Percentiles rank a stretch among this genome's conserved stretches.
Conservation (phyloP, 805 yeast genomes). For the Teunomyces aglyptinius region DNA sequence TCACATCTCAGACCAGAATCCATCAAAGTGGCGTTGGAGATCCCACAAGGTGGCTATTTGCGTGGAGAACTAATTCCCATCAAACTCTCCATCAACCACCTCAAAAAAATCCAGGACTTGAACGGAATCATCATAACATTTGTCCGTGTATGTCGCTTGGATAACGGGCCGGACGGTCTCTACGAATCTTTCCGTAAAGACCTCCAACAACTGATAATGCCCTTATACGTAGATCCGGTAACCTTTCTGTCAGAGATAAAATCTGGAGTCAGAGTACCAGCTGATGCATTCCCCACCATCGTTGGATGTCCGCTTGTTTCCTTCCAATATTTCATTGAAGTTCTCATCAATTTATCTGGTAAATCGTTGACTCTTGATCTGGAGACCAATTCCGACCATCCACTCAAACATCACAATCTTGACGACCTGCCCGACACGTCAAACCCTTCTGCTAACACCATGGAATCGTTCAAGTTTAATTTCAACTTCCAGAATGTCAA, state of each 20-base stretch:
- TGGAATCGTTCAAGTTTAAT: constrained; percentile 20
- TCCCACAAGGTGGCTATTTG: constrained; percentile 64
- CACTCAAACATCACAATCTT: background rate
- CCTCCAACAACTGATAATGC: constrained; percentile 70
- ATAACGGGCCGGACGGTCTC: constrained; percentile 56
- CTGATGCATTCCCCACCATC: constrained; percentile 84
- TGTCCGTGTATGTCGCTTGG: constrained; percentile 71
- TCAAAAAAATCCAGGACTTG: constrained; percentile 64
- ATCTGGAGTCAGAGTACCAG: constrained; percentile 69
- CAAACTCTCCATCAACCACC: constrained; percentile 63
- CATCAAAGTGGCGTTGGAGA: constrained; percentile 36
- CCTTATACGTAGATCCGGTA: constrained; percentile 72
- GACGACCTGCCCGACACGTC: background rate
- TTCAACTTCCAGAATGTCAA: constrained; percentile 18
- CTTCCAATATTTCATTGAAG: constrained; percentile 84
- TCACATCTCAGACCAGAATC: constrained; percentile 18
- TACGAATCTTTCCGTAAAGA: constrained; percentile 80
- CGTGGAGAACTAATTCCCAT: constrained; percentile 81
- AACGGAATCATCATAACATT: constrained; percentile 77
- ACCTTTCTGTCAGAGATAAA: constrained; percentile 56
- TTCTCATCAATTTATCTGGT: constrained; percentile 74
- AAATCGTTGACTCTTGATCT: constrained; percentile 38
- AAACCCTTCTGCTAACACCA: background rate
- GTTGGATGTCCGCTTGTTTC: constrained; percentile 67
- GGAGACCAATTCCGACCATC: constrained; percentile 4